Percentiles rank a stretch among this genome's conserved stretches.
Evolutionary conservation across 768 basidiomycete genomes (phyloP).

Genomic region (Lanmaoa pseudosensibilis): DNA sequence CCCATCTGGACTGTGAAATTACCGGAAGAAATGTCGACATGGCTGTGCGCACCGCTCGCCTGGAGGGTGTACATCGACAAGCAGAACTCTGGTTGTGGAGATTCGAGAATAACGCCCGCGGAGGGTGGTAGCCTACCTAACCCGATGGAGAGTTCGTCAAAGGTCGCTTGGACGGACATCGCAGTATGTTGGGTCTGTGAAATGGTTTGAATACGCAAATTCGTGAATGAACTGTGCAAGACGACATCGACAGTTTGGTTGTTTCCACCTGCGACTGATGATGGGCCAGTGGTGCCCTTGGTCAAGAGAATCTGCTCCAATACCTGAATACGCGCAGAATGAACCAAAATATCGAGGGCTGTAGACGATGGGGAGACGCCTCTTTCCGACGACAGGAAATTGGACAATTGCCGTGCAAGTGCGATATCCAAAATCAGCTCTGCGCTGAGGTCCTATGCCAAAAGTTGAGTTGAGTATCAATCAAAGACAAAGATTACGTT

Average conservation of each 20-base stretch:
- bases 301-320: constrained; percentile 45
- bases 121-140: constrained; percentile 9
- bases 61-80: constrained; percentile 22
- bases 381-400: constrained; percentile 27
- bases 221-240: constrained; percentile 16
- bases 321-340: constrained; percentile 40
- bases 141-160: constrained; percentile 19
- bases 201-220: constrained; percentile 16
- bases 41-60: constrained; percentile 8
- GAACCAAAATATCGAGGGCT: constrained; percentile 44
- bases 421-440: constrained; percentile 43
- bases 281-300: background rate
- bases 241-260: constrained; percentile 17
- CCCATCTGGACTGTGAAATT: constrained; percentile 27
- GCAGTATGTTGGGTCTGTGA: background rate
- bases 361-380: constrained; percentile 17
- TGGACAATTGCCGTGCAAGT: constrained; percentile 40
- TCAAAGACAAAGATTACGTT: constrained; percentile 17
- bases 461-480: constrained; percentile 7
- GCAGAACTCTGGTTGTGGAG: constrained; percentile 20
- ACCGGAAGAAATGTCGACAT: constrained; percentile 22
- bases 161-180: constrained; percentile 3
- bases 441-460: constrained; percentile 35
- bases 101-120: background rate
- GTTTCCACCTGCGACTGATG: constrained; percentile 1